Evolutionary conservation across 2,329 filamentous ascomycete genomes (phyloP).

Genomic region (Cladorrhinum sp.): DNA sequence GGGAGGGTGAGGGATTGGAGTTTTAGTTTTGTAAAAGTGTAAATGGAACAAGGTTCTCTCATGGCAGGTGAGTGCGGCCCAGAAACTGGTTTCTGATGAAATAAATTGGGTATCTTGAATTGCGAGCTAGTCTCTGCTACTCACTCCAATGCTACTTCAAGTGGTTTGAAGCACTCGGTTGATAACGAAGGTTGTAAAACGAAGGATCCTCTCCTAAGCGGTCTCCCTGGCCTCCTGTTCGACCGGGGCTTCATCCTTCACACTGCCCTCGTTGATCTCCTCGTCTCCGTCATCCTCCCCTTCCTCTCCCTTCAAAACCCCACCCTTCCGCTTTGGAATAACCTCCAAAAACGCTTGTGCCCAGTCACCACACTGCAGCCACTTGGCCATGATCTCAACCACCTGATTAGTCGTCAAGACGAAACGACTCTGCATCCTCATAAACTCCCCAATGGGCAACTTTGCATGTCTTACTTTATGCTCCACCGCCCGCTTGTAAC

Average conservation of each 20-base stretch:
- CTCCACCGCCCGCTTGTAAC: slow-evolving; percentile 75
- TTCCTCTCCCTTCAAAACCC: slow-evolving; percentile 51
- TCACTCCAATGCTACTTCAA: background rate
- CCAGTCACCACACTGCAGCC: slow-evolving; percentile 90
- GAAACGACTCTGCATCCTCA: slow-evolving; percentile 82
- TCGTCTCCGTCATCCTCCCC: slow-evolving; percentile 22
- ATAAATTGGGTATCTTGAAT: background rate
- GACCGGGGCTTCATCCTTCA: background rate
- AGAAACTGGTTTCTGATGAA: background rate
- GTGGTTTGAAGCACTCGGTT: background rate
- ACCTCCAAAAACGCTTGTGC: slow-evolving; percentile 81
- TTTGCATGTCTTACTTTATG: slow-evolving; percentile 82
- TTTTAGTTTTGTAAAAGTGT: no score
- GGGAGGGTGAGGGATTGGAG: slow-evolving; percentile 30
- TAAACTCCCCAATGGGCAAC: slow-evolving; percentile 90
- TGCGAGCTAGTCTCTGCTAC: background rate
- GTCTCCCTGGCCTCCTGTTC: background rate
- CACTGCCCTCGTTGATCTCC: background rate
- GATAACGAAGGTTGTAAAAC: background rate
- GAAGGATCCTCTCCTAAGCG: background rate
- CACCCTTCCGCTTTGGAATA: slow-evolving; percentile 88
- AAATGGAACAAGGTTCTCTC: no score
- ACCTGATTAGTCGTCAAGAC: slow-evolving; percentile 95
- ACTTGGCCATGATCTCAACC: slow-evolving; percentile 91
- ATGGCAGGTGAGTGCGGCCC: background rate